Base-by-base conservation (phyloP, 1,284 basidiomycete genomes). In the Ustilago xerochloae region DNA sequence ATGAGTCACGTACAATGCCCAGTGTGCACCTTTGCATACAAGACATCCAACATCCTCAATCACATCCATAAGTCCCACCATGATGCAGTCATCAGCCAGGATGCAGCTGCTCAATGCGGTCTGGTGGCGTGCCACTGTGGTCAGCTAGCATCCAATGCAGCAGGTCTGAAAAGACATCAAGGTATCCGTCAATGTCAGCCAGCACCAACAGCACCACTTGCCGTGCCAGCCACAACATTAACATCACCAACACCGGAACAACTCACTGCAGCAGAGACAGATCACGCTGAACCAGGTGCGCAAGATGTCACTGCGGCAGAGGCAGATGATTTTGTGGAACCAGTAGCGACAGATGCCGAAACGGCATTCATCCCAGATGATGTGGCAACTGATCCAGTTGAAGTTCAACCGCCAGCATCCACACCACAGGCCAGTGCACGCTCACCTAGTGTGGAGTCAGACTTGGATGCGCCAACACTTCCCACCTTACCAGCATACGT, bases 101-200 rank as follows among this genome's bases (percentile, higher is more conserved):
- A 54, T 18, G 56, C 59, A 48, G 59, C 59, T 4, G 45, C 26
- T 4, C 45, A 24, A 9, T 51, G 53, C 8, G 60, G 60, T 8
- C 60, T 63, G 29, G 60, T 56, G 18, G 60, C 52, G 13, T 63
- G 60, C 29, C 22, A 12, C 16, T 63, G 60, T 26, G 46, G 60
- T 16, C 60, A 62, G 51, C 45, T 62, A 26, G 60, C 53, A 13
- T 28, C 53, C 32, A 63, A 63, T 63, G 52, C 22, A 3, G 30
- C 30, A 2, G 60, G 52, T 9, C 38, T 63, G 45, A 26, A 15
- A 26, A 39, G 20, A 36, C 60, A 63, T 29, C 60, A 63, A 22
- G 60, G 60, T 8, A 63, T 63, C 46, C 30, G 47, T 2, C 45
- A 28, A 22, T 35, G 16, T 30, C 39, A 53, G 33, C 45, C 58